These are phyloP conservation scores for Pseudomassariella vexata DNA, from an alignment of 2,329 filamentous ascomycete species.

Conservation along the genomic window DNA sequence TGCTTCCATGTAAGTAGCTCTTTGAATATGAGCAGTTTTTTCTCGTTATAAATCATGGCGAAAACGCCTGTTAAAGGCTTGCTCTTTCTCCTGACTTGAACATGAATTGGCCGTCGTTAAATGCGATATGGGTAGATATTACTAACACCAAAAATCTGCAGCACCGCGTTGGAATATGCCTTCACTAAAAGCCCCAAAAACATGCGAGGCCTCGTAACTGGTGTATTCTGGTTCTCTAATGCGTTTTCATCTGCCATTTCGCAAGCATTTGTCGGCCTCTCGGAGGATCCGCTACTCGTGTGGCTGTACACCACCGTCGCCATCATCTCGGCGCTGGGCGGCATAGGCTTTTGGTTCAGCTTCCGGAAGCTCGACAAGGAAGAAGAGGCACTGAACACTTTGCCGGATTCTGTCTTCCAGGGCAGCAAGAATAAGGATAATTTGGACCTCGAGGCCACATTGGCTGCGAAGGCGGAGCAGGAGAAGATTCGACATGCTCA, in stretches of 20 bases:
- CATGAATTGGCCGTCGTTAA: too few relatives aligned
- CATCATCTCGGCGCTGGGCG: constrained; percentile 55
- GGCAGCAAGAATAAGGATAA: constrained; percentile 18
- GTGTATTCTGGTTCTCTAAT: constrained; percentile 62
- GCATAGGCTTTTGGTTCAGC: constrained; percentile 63
- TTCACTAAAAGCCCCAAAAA: constrained; percentile 72
- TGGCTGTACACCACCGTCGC: constrained; percentile 71
- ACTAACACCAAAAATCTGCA: too few relatives aligned
- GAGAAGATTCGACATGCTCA: constrained; percentile 18
- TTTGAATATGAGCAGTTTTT: too few relatives aligned
- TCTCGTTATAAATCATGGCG: too few relatives aligned
- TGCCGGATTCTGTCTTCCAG: constrained; percentile 28
- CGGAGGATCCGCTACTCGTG: constrained; percentile 59
- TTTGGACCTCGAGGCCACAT: constrained; percentile 17
- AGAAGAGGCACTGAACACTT: constrained; percentile 63
- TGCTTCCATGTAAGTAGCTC: too few relatives aligned
- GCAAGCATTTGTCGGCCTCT: constrained; percentile 53
- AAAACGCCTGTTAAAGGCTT: too few relatives aligned
- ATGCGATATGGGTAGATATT: too few relatives aligned
- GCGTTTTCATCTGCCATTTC: constrained; percentile 64
- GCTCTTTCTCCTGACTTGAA: too few relatives aligned
- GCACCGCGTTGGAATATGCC: constrained; percentile 64
- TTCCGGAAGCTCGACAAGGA: constrained; percentile 56
- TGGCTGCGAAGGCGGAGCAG: constrained; percentile 17
- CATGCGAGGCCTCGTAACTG: constrained; percentile 69